Evolutionary conservation across 2,329 filamentous ascomycete species (phyloP).

Genomic region (Microascus cirrosus): DNA sequence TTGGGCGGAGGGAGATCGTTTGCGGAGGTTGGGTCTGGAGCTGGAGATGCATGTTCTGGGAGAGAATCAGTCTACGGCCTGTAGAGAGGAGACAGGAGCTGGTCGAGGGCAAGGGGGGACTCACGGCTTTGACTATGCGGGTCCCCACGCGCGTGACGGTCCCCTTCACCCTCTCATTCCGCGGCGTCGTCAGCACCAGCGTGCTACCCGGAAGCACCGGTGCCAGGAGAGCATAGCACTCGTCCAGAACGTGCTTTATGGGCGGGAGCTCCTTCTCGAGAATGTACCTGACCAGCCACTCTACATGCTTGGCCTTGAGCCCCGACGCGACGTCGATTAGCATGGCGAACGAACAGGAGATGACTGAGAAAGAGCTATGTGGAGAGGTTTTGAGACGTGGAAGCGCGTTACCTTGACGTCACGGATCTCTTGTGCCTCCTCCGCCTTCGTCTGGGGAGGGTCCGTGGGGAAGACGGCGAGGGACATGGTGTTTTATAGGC

Average conservation of each 20-base stretch:
- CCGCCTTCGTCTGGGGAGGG: conserved; percentile 10
- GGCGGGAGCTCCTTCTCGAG: conserved; percentile 27
- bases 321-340: neutral
- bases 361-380: neutral
- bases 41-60: conserved; percentile 63
- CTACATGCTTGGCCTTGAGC: conserved; percentile 37
- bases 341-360: neutral
- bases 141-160: conserved; percentile 83
- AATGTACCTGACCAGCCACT: conserved; percentile 42
- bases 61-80: neutral
- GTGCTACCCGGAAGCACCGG: conserved; percentile 80
- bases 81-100: too few relatives aligned
- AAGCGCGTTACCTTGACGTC: conserved; percentile 8
- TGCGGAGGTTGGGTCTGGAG: conserved; percentile 54
- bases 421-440: conserved; percentile 11
- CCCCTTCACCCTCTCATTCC: conserved; percentile 85
- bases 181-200: conserved; percentile 74
- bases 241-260: conserved; percentile 60
- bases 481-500: conserved; percentile 1
- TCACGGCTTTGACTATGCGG: conserved; percentile 80
- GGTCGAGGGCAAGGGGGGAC: conserved; percentile 18
- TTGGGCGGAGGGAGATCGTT: conserved; percentile 34
- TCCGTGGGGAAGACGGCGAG: neutral
- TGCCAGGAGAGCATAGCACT: conserved; percentile 78
- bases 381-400: neutral